Base-by-base conservation (phyloP, 345 rosid species). In the Populus pruinosa region DNA sequence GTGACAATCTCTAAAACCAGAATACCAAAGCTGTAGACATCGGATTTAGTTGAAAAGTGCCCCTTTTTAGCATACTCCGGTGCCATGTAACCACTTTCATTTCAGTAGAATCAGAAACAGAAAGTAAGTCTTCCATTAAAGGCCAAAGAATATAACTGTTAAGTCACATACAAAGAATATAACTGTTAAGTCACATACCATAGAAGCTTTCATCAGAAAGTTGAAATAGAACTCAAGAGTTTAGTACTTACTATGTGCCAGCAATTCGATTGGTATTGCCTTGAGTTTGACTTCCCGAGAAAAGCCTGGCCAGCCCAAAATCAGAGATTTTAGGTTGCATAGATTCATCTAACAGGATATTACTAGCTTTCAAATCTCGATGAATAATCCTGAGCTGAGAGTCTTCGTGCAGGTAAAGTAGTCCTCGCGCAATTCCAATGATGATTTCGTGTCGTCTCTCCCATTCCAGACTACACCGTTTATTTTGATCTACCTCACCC, bases 321-420 rank as follows among this genome's bases (percentile, higher is more conserved):
- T 71, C 74, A 25, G 74, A 50, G 33, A 71, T 71, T 12, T 71
- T 50, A 20, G 74, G 74, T 21, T 71, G 53, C 74, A 50, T 71
- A 2, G 5, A 25, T 38, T 31, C 74, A 50, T 71, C 63, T 20
- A 71, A 31, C 41, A 71, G n/a, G 35, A 50, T 6, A 31, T 71
- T 50, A 14, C 63, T 71, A 11, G 74, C 41, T 14, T 70, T 70
- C n/a, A 27, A 49, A 21, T 70, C 61, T 6, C 73, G 73, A 25
- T 70, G 73, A 18, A 71, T 12, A 53, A 71, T 71, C 38, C 63
- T 50, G 39, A 31, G 61, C 25, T 33, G 63, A 31, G 74, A 71
- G 33, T 71, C 74, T 71, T 31, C 74, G 21, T 50, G 74, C 38
- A 71, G 63, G 20, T 71, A 71, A 17, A 71, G 63, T 3, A 71